A percentile compares a stretch with the other conserved stretches of the same genome.
These are phyloP conservation scores for Sanghuangporus baumii DNA, from an alignment of 1,284 basidiomycete species.

Conservation along the genomic window DNA sequence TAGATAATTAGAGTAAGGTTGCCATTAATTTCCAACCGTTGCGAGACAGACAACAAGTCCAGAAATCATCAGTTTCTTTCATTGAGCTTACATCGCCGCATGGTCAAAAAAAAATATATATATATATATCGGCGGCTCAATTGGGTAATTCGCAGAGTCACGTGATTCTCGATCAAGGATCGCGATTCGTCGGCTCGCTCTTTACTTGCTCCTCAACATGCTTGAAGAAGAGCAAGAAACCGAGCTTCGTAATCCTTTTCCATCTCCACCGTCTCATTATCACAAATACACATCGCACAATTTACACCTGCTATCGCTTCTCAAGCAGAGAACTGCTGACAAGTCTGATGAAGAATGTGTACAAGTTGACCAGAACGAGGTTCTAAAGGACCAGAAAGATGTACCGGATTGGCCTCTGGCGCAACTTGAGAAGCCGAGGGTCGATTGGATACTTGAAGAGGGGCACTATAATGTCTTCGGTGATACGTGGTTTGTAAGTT, in stretches of 20 bases:
- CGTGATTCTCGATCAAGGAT: too few species aligned
- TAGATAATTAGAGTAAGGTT: too few species aligned
- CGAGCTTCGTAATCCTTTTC: slow-evolving; percentile 76
- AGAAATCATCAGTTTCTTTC: too few species aligned
- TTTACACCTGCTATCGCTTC: slow-evolving; percentile 52
- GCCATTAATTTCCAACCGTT: too few species aligned
- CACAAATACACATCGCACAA: slow-evolving; percentile 66
- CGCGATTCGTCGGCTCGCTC: too few species aligned
- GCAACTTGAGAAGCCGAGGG: slow-evolving; percentile 72
- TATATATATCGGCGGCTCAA: too few species aligned
- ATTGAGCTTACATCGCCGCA: too few species aligned
- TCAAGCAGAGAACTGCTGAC: slow-evolving; percentile 46
- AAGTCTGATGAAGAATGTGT: slow-evolving; percentile 29
- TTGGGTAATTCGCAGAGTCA: too few species aligned
- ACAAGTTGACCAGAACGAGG: slow-evolving; percentile 47
- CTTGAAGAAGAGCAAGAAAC: slow-evolving; percentile 66
- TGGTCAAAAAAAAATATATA: too few species aligned
- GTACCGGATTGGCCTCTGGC: slow-evolving; percentile 66
- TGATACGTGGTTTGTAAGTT: slow-evolving; percentile 72
- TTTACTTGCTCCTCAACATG: slow-evolving; percentile 4
- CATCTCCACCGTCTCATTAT: slow-evolving; percentile 76
- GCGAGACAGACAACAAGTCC: too few species aligned
- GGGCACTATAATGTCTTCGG: slow-evolving; percentile 70
- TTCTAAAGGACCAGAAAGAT: slow-evolving; percentile 61
- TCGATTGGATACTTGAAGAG: slow-evolving; percentile 74